Percentiles rank a stretch among this genome's conserved stretches.
Conservation (phyloP, 23 red algal genomes). For the Gracilaria caudata region DNA sequence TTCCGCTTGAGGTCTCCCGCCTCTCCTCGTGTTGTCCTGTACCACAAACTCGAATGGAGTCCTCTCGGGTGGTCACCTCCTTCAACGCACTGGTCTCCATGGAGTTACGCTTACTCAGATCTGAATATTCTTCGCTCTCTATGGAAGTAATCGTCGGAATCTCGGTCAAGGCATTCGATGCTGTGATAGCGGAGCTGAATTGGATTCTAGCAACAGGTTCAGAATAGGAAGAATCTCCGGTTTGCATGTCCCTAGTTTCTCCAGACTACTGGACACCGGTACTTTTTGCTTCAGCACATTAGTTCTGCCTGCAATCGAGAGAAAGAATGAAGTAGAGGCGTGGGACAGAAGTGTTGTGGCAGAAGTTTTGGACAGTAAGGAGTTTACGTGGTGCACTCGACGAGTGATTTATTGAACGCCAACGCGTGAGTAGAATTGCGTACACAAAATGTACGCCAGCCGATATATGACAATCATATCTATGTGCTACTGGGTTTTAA, state of each 20-base stretch:
- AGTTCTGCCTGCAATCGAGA: background rate
- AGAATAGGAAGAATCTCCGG: background rate
- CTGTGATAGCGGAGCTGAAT: background rate
- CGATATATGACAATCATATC: no score
- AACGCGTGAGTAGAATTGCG: no score
- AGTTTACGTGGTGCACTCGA: background rate
- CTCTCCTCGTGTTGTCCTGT: background rate
- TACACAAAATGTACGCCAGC: no score
- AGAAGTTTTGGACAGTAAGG: background rate
- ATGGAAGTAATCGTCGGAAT: background rate
- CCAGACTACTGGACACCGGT: background rate
- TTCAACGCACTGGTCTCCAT: background rate
- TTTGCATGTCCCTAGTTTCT: background rate
- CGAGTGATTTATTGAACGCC: no score
- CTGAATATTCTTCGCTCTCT: slow-evolving; percentile 2
- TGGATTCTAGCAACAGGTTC: background rate
- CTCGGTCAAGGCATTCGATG: background rate
- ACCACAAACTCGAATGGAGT: background rate
- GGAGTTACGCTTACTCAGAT: background rate
- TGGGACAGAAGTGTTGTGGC: background rate
- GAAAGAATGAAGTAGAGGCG: background rate
- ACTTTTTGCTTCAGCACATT: background rate
- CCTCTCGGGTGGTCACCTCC: background rate
- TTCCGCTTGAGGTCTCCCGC: background rate
- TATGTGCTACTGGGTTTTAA: no score